These are phyloP conservation scores for Ogataea paraovalis DNA, from an alignment of 805 yeast genomes.

Conservation along the genomic window DNA sequence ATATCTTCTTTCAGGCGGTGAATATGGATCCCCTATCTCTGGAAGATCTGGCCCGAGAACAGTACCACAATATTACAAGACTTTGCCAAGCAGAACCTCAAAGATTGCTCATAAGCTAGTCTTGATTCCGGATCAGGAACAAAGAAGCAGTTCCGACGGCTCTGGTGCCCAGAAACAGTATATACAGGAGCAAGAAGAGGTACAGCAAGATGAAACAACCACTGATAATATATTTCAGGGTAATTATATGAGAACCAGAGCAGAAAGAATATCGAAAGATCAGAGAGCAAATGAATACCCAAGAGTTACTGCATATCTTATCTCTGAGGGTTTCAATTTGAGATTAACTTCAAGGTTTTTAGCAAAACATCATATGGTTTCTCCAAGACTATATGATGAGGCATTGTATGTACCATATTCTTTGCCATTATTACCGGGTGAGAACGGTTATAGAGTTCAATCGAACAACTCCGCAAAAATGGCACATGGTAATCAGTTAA, in stretches of 20 bases:
- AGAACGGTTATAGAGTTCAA: slow-evolving; percentile 68
- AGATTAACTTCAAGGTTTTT: slow-evolving; percentile 61
- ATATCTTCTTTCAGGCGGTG: slow-evolving; percentile 11
- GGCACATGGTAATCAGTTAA: slow-evolving; percentile 39
- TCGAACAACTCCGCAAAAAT: slow-evolving; percentile 52
- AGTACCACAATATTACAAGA: slow-evolving; percentile 47
- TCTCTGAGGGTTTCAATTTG: slow-evolving; percentile 78
- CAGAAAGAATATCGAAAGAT: slow-evolving; percentile 58
- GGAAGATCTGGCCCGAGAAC: slow-evolving; percentile 20
- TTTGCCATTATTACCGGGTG: slow-evolving; percentile 82
- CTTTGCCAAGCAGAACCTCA: slow-evolving; percentile 71
- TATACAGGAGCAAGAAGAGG: slow-evolving; percentile 8
- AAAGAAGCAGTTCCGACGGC: slow-evolving; percentile 6
- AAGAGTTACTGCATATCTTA: slow-evolving; percentile 87
- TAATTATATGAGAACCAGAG: slow-evolving; percentile 33
- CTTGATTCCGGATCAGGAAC: slow-evolving; percentile 65
- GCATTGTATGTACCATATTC: slow-evolving; percentile 89
- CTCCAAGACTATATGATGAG: slow-evolving; percentile 86
- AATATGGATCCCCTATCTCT: slow-evolving; percentile 12
- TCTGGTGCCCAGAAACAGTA: background rate
- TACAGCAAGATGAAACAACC: slow-evolving; percentile 22
- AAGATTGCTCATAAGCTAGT: slow-evolving; percentile 85
- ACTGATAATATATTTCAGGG: slow-evolving; percentile 34
- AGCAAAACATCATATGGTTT: slow-evolving; percentile 67
- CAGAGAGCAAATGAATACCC: slow-evolving; percentile 61